Base-by-base conservation (phyloP, 75 land plant genomes). In the Pinus tabuliformis region DNA sequence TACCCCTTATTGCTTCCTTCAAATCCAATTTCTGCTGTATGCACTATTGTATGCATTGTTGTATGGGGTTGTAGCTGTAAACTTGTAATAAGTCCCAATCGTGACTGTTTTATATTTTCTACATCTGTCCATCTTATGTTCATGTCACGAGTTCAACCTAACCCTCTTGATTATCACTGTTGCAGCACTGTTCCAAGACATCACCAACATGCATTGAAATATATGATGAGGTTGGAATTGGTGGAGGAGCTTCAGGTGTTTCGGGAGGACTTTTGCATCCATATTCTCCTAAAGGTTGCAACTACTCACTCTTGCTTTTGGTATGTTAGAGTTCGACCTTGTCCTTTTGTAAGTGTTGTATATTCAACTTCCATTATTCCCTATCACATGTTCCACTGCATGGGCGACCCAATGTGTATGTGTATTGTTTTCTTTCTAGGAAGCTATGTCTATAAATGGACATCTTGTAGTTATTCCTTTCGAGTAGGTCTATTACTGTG, bases 241-340 rank as follows among this genome's bases (percentile, higher is more conserved):
- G 91, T 8, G 98, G 96, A 52, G 98, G 95, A 70, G 98, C 99
- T 5, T 96, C 99, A 63, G 99, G 99, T 42, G 91, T 88, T 22
- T 77, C 99, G 49, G 99, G 99, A 72, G 99, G 99, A 42, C 85
- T 96, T 15, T 82, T 96, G 57, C 99, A 96, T 78, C 99, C 99
- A 57, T 96, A 90, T 77, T 88, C 93, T 24, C 98, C 99, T 22
- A 94, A 90, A 90, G 95, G 97, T 92, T 62, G 18, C 42, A 75
- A 61, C 21, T 63, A 52, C 33, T 17, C 57, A 73, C 64, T 52
- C 33, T 56, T 73, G 37, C 22, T 57, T 52, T 73, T 57, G 75
- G 57, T 49, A 73, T 73, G 57, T 57, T 57, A 73, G 64, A 62
- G 36, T 33, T 18, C 20, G 52, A 22, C 49, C 14, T 68, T 11